Evolutionary conservation across 768 basidiomycete genomes (phyloP).

Genomic region (Cyclocybe aegerita): DNA sequence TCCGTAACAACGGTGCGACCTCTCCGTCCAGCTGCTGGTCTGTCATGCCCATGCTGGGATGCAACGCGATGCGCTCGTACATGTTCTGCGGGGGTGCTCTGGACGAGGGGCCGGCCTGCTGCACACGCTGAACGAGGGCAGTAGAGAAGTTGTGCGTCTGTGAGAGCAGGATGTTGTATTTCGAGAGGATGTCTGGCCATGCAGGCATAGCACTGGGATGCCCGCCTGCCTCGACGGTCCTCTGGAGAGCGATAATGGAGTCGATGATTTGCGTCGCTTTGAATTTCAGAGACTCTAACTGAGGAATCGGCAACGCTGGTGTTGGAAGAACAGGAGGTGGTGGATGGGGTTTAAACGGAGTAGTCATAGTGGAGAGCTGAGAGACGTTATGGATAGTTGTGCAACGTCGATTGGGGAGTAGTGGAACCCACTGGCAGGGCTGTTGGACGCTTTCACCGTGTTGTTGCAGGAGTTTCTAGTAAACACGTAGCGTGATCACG

Average conservation of each 20-base stretch:
- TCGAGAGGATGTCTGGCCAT: constrained; percentile 85
- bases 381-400: no score
- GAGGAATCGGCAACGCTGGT: constrained; percentile 52
- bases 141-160: constrained; percentile 79
- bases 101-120: constrained; percentile 16
- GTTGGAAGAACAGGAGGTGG: constrained; percentile 14
- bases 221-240: constrained; percentile 59
- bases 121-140: constrained; percentile 47
- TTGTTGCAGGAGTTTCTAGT: no score
- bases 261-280: constrained; percentile 80
- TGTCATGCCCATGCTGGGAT: constrained; percentile 56
- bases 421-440: no score
- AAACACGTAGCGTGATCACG: no score
- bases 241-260: constrained; percentile 63
- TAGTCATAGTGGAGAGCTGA: constrained; percentile 1
- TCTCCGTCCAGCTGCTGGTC: constrained; percentile 73
- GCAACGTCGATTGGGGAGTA: no score
- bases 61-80: constrained; percentile 67
- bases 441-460: no score
- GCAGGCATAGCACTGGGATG: constrained; percentile 64
- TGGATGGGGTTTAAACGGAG: constrained; percentile 5
- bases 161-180: constrained; percentile 82
- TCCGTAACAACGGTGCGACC: constrained; percentile 72
- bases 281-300: constrained; percentile 76
- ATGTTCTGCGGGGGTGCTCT: constrained; percentile 33